Percentiles rank a stretch among this genome's conserved stretches.
Conservation (phyloP, 1,284 basidiomycete genomes). For the Spongispora temasekensis region DNA sequence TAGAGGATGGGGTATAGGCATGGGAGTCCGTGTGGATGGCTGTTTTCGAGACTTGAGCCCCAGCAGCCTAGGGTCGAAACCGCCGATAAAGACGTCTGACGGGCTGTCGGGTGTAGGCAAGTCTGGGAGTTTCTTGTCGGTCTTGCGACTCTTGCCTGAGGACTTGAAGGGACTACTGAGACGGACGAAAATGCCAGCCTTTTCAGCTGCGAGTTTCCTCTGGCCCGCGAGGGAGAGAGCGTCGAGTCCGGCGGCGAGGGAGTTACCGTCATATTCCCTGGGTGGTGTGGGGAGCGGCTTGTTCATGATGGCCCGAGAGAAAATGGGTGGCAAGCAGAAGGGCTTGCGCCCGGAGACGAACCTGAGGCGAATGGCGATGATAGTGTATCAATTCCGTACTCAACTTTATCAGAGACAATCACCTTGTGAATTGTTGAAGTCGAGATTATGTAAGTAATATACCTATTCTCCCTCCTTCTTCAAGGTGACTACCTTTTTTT, state of each 20-base stretch:
- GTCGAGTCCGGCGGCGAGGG: constrained; percentile 42
- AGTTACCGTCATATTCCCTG: constrained; percentile 28
- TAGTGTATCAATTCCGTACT: constrained; percentile 7
- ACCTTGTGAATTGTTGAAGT: no score
- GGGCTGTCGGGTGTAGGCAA: neutral
- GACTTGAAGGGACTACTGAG: no score
- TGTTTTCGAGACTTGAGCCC: constrained; percentile 22
- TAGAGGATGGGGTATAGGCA: constrained; percentile 35
- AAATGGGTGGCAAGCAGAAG: constrained; percentile 14
- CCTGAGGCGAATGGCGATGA: no score
- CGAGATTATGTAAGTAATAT: no score
- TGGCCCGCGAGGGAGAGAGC: constrained; percentile 38
- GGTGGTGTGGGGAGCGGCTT: constrained; percentile 18
- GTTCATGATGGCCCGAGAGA: constrained; percentile 22
- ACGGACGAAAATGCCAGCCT: neutral
- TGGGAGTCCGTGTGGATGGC: constrained; percentile 15
- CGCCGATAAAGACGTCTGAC: constrained; percentile 31
- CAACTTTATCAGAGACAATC: neutral
- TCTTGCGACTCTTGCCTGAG: no score
- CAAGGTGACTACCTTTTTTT: neutral
- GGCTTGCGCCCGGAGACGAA: constrained; percentile 10
- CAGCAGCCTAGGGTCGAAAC: constrained; percentile 27
- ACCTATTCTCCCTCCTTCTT: no score
- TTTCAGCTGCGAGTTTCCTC: constrained; percentile 5
- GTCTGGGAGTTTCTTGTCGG: constrained; percentile 23